These are phyloP conservation scores for Lachnellula cervina DNA, from an alignment of 2,329 filamentous ascomycete species.

Conservation along the genomic window DNA sequence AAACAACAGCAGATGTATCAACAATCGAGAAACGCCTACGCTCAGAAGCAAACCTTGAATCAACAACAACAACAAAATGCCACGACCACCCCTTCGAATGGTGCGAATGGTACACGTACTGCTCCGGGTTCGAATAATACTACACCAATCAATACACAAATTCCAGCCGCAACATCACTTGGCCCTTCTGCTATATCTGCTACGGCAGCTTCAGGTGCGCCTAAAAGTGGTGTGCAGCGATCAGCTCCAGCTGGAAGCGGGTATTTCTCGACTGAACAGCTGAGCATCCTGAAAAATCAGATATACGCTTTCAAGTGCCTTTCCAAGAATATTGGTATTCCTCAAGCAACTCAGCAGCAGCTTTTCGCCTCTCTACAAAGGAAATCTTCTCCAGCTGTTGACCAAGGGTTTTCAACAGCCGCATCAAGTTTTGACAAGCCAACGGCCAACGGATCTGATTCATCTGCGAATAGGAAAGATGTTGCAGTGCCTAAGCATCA, in stretches of 20 bases:
- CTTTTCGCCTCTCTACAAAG: constrained; percentile 73
- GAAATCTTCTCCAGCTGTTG: constrained; percentile 35
- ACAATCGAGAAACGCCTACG: constrained; percentile 45
- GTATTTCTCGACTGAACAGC: constrained; percentile 73
- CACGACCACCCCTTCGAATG: constrained; percentile 50
- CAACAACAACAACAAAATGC: constrained; percentile 49
- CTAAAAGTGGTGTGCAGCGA: constrained; percentile 26
- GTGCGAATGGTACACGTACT: constrained; percentile 47
- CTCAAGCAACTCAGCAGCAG: constrained; percentile 71
- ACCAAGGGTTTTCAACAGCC: constrained; percentile 21
- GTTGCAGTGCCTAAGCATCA: constrained; percentile 39
- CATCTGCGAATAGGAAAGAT: constrained; percentile 32
- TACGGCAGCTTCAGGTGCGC: constrained; percentile 14
- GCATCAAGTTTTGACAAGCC: constrained; percentile 29
- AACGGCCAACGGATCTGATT: constrained; percentile 34
- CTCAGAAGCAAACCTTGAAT: constrained; percentile 41
- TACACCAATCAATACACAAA: constrained; percentile 17
- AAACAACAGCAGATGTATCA: constrained; percentile 50
- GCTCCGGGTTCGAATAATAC: constrained; percentile 31
- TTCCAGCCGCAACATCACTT: constrained; percentile 22
- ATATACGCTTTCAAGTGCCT: constrained; percentile 89
- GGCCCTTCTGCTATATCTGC: constrained; percentile 29
- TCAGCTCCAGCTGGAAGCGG: constrained; percentile 35
- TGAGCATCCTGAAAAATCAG: constrained; percentile 74
- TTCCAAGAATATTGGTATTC: constrained; percentile 80